phyloP scores from a whole-genome alignment of 805 yeast genomes.

The Candida arabinofermentans region DNA sequence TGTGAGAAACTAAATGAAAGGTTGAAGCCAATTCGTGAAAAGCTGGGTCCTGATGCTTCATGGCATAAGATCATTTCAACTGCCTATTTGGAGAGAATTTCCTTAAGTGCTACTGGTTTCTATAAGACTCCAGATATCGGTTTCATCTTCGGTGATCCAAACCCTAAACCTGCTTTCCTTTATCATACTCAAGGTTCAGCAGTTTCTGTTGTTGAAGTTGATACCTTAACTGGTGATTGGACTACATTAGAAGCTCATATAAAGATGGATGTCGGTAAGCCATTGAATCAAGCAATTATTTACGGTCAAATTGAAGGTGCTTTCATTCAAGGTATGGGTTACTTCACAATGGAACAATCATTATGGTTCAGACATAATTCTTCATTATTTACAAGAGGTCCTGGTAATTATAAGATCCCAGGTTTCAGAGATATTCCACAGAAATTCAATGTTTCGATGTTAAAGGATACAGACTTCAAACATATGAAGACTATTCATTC shows the following conservation, averaged over 20 bases:
- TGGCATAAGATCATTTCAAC: slow-evolving; percentile 38
- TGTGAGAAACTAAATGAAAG: slow-evolving; percentile 42
- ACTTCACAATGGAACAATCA: slow-evolving; percentile 45
- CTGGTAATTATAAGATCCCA: slow-evolving; percentile 47
- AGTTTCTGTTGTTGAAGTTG: slow-evolving; percentile 39
- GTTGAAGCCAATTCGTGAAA: slow-evolving; percentile 35
- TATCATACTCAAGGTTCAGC: slow-evolving; percentile 47
- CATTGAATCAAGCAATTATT: slow-evolving; percentile 45
- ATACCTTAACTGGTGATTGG: slow-evolving; percentile 48
- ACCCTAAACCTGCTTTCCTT: slow-evolving; percentile 43
- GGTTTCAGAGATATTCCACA: slow-evolving; percentile 47
- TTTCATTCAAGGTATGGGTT: slow-evolving; percentile 46
- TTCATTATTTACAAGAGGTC: slow-evolving; percentile 41
- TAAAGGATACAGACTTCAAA: slow-evolving; percentile 37
- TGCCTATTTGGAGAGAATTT: slow-evolving; percentile 43
- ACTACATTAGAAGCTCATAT: slow-evolving; percentile 37
- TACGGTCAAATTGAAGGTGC: slow-evolving; percentile 52
- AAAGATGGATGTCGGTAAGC: slow-evolving; percentile 46
- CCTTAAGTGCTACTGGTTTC: slow-evolving; percentile 45
- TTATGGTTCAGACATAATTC: slow-evolving; percentile 41
- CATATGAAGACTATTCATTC: slow-evolving; percentile 42
- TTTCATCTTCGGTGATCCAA: slow-evolving; percentile 35
- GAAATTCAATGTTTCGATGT: slow-evolving; percentile 37
- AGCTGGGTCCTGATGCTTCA: slow-evolving; percentile 33
- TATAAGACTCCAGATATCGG: slow-evolving; percentile 49